These are phyloP conservation scores for Melampsora larici-populina DNA, from an alignment of 1,284 basidiomycete genomes.

Conservation along the genomic window DNA sequence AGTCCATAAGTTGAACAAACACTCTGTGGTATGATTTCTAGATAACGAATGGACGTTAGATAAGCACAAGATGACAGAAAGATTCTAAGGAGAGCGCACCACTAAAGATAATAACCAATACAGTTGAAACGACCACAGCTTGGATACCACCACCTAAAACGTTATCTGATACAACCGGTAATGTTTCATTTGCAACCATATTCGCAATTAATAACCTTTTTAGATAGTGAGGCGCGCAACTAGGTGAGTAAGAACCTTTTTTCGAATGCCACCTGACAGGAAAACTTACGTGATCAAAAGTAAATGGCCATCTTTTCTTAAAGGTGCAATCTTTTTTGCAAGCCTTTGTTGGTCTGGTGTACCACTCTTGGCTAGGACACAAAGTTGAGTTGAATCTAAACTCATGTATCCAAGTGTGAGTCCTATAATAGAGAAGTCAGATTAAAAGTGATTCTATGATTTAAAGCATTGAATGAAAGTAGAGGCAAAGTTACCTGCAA, in stretches of 20 bases:
- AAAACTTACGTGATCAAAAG: constrained; percentile 62
- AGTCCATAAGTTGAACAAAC: constrained; percentile 56
- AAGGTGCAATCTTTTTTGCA: constrained; percentile 78
- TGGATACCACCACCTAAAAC: constrained; percentile 78
- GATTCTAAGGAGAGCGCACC: background rate
- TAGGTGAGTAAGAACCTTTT: constrained; percentile 69
- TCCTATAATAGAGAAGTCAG: constrained; percentile 49
- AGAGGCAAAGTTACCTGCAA: constrained; percentile 58
- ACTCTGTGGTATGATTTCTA: constrained; percentile 77
- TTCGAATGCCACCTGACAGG: background rate
- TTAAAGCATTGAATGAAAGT: background rate
- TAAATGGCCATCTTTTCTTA: constrained; percentile 78
- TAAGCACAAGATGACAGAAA: background rate
- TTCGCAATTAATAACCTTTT: constrained; percentile 33
- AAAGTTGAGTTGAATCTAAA: constrained; percentile 84
- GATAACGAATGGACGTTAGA: constrained; percentile 64
- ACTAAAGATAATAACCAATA: constrained; percentile 58
- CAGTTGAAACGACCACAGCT: constrained; percentile 77
- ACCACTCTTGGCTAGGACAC: constrained; percentile 78
- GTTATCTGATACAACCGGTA: constrained; percentile 84
- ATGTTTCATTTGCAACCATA: constrained; percentile 79
- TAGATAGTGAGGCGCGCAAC: constrained; percentile 53
- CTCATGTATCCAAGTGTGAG: constrained; percentile 87
- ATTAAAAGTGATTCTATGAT: background rate
- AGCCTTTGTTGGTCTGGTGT: constrained; percentile 74